Percentiles rank a stretch among this genome's conserved stretches.
Conservation (phyloP, 352 stramenopile genomes). For the Phytophthora chlamydospora region DNA sequence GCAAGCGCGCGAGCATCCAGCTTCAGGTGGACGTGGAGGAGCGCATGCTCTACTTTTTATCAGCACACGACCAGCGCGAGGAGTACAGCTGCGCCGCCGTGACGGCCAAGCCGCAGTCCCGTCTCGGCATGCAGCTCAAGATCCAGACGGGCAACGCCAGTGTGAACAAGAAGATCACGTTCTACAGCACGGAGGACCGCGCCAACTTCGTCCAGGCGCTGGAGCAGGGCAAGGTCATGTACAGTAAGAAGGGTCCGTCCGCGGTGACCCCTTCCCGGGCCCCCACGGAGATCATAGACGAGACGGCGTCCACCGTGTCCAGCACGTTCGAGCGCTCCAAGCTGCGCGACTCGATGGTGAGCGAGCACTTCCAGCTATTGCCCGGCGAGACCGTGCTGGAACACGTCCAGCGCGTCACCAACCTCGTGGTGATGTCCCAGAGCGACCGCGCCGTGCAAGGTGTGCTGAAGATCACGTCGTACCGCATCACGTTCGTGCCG, state of each 20-base stretch:
- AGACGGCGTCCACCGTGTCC: conserved; percentile 39
- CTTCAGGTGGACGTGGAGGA: conserved; percentile 84
- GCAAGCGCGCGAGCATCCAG: conserved; percentile 84
- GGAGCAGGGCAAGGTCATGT: conserved; percentile 86
- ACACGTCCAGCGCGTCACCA: conserved; percentile 85
- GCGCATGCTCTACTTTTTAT: conserved; percentile 86
- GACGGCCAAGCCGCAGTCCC: conserved; percentile 77
- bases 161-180: conserved; percentile 87
- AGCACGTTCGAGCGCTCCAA: conserved; percentile 46
- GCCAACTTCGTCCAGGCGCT: conserved; percentile 82
- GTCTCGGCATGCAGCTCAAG: conserved; percentile 84
- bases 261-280: conserved; percentile 21
- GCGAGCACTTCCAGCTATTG: conserved; percentile 62
- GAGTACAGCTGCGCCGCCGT: conserved; percentile 83
- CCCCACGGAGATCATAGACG: conserved; percentile 35
- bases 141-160: conserved; percentile 80
- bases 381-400: conserved; percentile 78
- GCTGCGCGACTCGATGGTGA: conserved; percentile 67
- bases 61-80: conserved; percentile 74
- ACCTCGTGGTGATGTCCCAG: conserved; percentile 84
- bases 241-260: conserved; percentile 53
- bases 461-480: conserved; percentile 87
- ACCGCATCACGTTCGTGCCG: conserved; percentile 81
- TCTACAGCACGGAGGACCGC: conserved; percentile 83
- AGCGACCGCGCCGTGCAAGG: conserved; percentile 84